Evolutionary conservation across 805 yeast species (phyloP), one percentile per base, ranked within the genome.

Genomic region (Pichia insulana): DNA sequence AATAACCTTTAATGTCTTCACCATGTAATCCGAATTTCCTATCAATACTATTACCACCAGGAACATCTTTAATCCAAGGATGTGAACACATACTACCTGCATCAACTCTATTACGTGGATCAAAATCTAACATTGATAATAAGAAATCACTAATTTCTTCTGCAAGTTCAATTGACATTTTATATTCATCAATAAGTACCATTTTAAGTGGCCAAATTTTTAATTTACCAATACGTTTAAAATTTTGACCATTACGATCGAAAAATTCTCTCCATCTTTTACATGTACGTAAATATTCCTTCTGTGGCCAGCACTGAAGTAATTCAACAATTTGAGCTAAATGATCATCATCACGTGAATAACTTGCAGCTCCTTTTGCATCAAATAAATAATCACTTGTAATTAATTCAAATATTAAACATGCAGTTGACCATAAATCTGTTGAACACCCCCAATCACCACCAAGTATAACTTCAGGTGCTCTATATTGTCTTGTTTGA

Each of bases 401-500:
- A 25, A 76, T 64, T 25, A 77, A 58, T 54, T 77, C 83, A 56
- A 77, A 77, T 2, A 77, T 62, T 19, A 77, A 59, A 56, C 83
- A 77, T 1, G 74, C 82, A 34, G 68, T 57, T 8, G 80, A 73
- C 83, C 83, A 77, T 30, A 74, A 49, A 57, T 77, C 83, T 1
- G 80, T 66, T 8, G 80, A 71, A 22, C 79, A 73, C 8, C 83
- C 84, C 82, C 83, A 78, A 40, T 65, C 62, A 31, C 70, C 68
- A 18, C 78, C 78, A 32, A 80, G 56, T 5, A 80, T 65, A 2
- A 78, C 73, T 51, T 80, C 86, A 0, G 85, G 84, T 1, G 82
- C 65, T 30, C 86, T 59, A 53, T 79, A 79, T 52, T 79, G 84
- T 44, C 86, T 59, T 2, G 86, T 79, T 57, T 79, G 83, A 45